These are phyloP conservation scores for Mortierella sp. DNA, from an alignment of 371 early-diverging fungal genomes.

Conservation along the genomic window DNA sequence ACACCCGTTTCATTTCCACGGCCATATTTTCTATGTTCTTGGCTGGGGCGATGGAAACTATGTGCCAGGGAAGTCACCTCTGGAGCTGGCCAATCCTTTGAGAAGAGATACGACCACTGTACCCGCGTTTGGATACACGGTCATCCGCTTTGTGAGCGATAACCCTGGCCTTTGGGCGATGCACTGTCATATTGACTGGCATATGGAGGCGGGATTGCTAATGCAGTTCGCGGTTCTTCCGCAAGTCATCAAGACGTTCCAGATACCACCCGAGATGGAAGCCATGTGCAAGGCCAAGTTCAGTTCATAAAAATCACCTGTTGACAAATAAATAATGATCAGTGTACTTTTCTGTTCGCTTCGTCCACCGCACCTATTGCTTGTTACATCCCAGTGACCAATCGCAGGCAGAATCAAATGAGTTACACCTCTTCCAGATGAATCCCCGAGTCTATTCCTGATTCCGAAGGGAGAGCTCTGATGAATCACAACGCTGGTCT, in stretches of 20 bases:
- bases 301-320: neutral
- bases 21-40: constrained; percentile 69
- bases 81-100: constrained; percentile 61
- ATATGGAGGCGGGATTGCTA: constrained; percentile 69
- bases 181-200: constrained; percentile 88
- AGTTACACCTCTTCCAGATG: no score
- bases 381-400: no score
- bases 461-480: no score
- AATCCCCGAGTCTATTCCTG: no score
- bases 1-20: constrained; percentile 69
- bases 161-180: constrained; percentile 83
- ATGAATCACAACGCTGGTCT: no score
- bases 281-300: constrained; percentile 21
- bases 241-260: constrained; percentile 15
- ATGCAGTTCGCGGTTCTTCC: constrained; percentile 35
- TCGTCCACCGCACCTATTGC: no score
- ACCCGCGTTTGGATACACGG: constrained; percentile 63
- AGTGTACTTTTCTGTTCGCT: no score
- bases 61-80: constrained; percentile 17
- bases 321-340: no score
- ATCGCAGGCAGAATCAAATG: no score
- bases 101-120: constrained; percentile 74
- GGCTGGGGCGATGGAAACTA: constrained; percentile 63
- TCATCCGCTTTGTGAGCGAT: constrained; percentile 76
- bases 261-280: constrained; percentile 28